Conservation (phyloP, 1,284 basidiomycete species). For the Boletus subluridellus region DNA sequence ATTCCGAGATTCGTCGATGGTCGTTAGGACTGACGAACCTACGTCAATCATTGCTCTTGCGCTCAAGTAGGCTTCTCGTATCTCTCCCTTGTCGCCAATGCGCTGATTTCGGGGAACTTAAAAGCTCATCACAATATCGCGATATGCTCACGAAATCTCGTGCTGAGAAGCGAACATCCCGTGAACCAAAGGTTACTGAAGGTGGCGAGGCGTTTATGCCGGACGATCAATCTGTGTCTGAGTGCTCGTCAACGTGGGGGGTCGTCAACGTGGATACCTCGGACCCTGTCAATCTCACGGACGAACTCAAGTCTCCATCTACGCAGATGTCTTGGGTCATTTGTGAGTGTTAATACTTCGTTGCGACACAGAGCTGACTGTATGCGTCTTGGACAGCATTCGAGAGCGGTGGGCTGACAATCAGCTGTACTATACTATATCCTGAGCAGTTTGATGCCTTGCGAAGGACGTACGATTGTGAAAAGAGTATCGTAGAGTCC, state of each 20-base stretch:
- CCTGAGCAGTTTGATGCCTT: conserved; percentile 97
- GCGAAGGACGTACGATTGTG: conserved; percentile 88
- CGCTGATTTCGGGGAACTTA: conserved; percentile 3
- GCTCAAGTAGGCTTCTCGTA: conserved; percentile 59
- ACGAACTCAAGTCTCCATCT: conserved; percentile 72
- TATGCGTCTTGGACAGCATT: conserved; percentile 72
- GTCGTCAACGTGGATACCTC: conserved; percentile 74
- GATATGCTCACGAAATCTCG: conserved; percentile 78
- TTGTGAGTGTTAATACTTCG: conserved; percentile 44
- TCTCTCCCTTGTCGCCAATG: background rate
- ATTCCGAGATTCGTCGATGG: conserved; percentile 92
- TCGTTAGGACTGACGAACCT: conserved; percentile 95
- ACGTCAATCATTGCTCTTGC: conserved; percentile 97
- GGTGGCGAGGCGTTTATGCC: conserved; percentile 82
- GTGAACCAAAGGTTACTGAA: conserved; percentile 65
- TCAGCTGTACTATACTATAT: conserved; percentile 93
- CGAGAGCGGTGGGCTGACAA: conserved; percentile 87
- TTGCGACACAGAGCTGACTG: background rate
- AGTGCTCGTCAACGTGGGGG: conserved; percentile 81
- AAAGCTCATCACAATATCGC: conserved; percentile 82
- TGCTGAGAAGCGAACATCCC: conserved; percentile 64
- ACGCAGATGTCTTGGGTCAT: conserved; percentile 78
- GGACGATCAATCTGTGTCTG: conserved; percentile 73
- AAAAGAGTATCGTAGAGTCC: conserved; percentile 90
- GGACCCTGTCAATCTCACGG: conserved; percentile 66